Conservation (phyloP, 768 basidiomycete species). For the Lentinula aciculospora region DNA sequence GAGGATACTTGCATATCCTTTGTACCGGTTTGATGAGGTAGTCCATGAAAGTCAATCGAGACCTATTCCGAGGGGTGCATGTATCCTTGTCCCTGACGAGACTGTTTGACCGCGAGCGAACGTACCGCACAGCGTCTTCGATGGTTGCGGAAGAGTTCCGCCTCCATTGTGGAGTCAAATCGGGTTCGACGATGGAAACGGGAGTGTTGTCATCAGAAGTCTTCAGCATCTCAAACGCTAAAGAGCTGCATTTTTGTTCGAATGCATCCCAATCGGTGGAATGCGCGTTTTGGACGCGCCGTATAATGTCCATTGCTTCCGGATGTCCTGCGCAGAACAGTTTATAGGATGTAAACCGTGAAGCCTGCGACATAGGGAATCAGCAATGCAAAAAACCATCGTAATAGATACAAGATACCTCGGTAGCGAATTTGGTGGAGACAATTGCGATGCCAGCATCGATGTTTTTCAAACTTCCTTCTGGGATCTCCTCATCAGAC, state of each 20-base stretch:
- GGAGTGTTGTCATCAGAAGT: slow-evolving; percentile 15
- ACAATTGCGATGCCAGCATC: slow-evolving; percentile 43
- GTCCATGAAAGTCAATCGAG: slow-evolving; percentile 65
- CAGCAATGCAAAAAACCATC: slow-evolving; percentile 2
- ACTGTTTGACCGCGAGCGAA: slow-evolving; percentile 27
- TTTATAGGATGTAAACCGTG: slow-evolving; percentile 75
- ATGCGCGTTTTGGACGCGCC: slow-evolving; percentile 56
- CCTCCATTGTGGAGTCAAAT: slow-evolving; percentile 19
- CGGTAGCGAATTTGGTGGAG: slow-evolving; percentile 51
- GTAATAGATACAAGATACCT: slow-evolving; percentile 31
- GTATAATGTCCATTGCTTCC: slow-evolving; percentile 72
- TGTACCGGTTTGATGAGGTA: slow-evolving; percentile 98
- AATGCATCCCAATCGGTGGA: slow-evolving; percentile 78
- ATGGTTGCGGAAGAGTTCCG: slow-evolving; percentile 42
- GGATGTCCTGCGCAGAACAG: slow-evolving; percentile 84
- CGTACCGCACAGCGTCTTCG: slow-evolving; percentile 35
- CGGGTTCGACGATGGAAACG: slow-evolving; percentile 17
- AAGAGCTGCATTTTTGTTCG: slow-evolving; percentile 68
- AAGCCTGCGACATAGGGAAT: slow-evolving; percentile 42
- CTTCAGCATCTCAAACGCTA: slow-evolving; percentile 34
- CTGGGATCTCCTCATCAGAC: slow-evolving; percentile 5
- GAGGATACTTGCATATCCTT: slow-evolving; percentile 90
- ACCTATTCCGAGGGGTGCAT: slow-evolving; percentile 15
- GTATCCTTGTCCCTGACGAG: slow-evolving; percentile 26
- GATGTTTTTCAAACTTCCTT: slow-evolving; percentile 20